Percentiles rank a stretch among this genome's conserved stretches.
Conservation (phyloP, 2,329 filamentous ascomycete genomes). For the Didymella pinodella region DNA sequence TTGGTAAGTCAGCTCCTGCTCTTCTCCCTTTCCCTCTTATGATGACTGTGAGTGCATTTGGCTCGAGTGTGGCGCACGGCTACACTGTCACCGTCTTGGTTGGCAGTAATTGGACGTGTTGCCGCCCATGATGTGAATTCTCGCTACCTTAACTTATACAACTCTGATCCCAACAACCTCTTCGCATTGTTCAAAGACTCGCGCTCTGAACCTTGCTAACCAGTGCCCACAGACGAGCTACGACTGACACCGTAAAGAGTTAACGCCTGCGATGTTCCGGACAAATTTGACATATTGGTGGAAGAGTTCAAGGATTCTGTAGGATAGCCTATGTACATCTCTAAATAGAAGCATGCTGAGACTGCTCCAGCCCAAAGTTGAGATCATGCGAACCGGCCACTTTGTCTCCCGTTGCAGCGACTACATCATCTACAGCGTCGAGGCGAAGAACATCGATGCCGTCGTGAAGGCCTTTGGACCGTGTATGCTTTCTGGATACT, state of each 20-base stretch:
- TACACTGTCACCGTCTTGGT: slow-evolving; percentile 78
- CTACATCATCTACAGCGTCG: slow-evolving; percentile 98
- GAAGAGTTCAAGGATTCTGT: slow-evolving; percentile 87
- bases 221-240: slow-evolving; percentile 40
- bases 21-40: slow-evolving; percentile 57
- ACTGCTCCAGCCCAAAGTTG: slow-evolving; percentile 73
- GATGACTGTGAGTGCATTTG: slow-evolving; percentile 99
- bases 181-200: slow-evolving; percentile 31
- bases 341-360: slow-evolving; percentile 54
- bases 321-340: slow-evolving; percentile 62
- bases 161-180: slow-evolving; percentile 73
- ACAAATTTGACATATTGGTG: slow-evolving; percentile 82
- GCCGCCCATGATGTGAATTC: slow-evolving; percentile 97
- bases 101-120: slow-evolving; percentile 61
- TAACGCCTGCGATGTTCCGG: slow-evolving; percentile 90
- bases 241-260: slow-evolving; percentile 67
- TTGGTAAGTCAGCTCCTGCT: slow-evolving; percentile 38
- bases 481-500: slow-evolving; percentile 67
- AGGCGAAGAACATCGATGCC: slow-evolving; percentile 86
- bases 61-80: slow-evolving; percentile 90
- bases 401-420: slow-evolving; percentile 95
- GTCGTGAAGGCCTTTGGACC: slow-evolving; percentile 91
- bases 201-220: slow-evolving; percentile 41
- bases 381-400: slow-evolving; percentile 93
- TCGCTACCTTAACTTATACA: slow-evolving; percentile 92